Evolutionary conservation across 805 yeast genomes (phyloP).

Genomic region (Metschnikowia baotianmanensis): DNA sequence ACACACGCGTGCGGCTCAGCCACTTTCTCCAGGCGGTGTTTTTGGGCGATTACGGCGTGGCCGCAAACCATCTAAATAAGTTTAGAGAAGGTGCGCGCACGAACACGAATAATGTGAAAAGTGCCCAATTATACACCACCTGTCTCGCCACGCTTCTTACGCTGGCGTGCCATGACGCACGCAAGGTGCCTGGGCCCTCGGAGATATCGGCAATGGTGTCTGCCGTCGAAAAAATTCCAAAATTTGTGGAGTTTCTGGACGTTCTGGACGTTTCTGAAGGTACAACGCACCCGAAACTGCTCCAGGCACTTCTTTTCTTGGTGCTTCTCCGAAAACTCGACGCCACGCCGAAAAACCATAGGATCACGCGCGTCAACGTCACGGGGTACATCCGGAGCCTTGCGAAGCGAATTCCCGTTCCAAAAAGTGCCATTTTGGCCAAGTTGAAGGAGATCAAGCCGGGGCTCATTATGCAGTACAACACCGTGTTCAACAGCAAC

Average conservation of each 20-base stretch:
- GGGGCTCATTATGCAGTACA: constrained; percentile 7
- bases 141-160: constrained; percentile 14
- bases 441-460: not conserved
- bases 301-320: constrained; percentile 2
- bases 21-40: constrained; percentile 17
- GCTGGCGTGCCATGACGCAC: constrained; percentile 2
- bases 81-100: too few relatives aligned
- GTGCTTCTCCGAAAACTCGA: constrained; percentile 4
- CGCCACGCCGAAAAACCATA: not conserved
- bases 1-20: constrained; percentile 13
- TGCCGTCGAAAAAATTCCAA: constrained; percentile 1
- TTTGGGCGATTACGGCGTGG: constrained; percentile 9
- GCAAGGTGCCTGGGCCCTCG: constrained; percentile 1
- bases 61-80: constrained; percentile 2
- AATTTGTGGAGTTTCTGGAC: not conserved
- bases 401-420: not conserved
- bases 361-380: constrained; percentile 2
- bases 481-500: constrained; percentile 5
- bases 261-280: too few relatives aligned
- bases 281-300: constrained; percentile 3
- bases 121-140: constrained; percentile 11
- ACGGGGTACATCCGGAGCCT: constrained; percentile 3
- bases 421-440: not conserved
- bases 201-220: not conserved
- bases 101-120: constrained; percentile 2